Conservation (phyloP, 352 stramenopile species). For the Phytophthora uliginosa region DNA sequence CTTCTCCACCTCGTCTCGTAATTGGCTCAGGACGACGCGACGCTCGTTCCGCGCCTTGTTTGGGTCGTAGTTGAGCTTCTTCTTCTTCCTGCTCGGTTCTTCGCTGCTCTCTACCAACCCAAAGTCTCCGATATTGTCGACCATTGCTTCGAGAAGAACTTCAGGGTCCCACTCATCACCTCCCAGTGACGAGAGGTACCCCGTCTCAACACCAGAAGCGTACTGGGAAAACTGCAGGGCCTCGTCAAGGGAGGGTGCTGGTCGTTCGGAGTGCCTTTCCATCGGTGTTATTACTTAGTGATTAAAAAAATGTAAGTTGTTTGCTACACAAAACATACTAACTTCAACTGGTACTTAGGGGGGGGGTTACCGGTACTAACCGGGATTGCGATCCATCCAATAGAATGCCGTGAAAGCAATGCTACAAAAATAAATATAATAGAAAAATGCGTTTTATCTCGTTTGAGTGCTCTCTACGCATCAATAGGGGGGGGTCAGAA, state of each 20-base stretch:
- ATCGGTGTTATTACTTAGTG: no score
- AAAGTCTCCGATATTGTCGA: background rate
- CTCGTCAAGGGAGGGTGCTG: background rate
- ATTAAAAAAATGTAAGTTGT: no score
- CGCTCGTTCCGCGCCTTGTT: slow-evolving; percentile 39
- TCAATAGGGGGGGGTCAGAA: no score
- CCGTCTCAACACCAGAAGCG: background rate
- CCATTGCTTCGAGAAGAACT: slow-evolving; percentile 15
- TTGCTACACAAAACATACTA: no score
- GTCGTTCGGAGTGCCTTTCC: no score
- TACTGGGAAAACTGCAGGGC: background rate
- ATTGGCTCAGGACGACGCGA: slow-evolving; percentile 12
- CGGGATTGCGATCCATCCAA: no score
- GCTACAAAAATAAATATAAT: no score
- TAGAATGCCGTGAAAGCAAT: no score
- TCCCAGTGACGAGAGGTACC: slow-evolving; percentile 4
- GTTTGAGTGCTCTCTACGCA: no score
- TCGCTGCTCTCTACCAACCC: background rate
- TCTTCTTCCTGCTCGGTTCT: slow-evolving; percentile 14
- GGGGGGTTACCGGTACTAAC: no score
- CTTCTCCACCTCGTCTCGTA: slow-evolving; percentile 19
- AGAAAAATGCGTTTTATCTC: no score
- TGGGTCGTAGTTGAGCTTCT: slow-evolving; percentile 33
- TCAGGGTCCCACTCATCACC: slow-evolving; percentile 16
- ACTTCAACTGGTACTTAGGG: no score